A percentile compares a stretch with the other conserved stretches of the same genome.
Conservation (phyloP, 495 filamentous ascomycete species). For the Mytilinidion resinicola region DNA sequence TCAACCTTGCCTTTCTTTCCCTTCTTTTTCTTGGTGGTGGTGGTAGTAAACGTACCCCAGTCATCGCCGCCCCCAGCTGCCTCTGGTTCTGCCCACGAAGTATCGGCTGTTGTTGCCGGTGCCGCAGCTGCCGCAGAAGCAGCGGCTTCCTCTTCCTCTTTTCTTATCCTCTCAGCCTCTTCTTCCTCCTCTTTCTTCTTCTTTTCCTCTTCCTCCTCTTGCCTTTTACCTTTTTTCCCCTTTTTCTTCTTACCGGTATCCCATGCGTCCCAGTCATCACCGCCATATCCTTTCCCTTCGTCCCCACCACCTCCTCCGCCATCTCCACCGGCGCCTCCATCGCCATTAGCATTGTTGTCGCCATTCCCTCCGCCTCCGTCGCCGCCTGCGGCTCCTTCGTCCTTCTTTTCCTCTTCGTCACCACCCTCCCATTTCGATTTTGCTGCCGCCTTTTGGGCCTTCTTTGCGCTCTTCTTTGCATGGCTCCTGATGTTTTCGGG, state of each 20-base stretch:
- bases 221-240: constrained; percentile 24
- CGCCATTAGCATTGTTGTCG: constrained; percentile 28
- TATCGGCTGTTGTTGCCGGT: constrained; percentile 11
- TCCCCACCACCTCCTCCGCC: constrained; percentile 37
- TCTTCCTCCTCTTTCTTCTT: constrained; percentile 31
- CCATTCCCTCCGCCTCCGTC: constrained; percentile 25
- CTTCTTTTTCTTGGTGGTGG: constrained; percentile 33
- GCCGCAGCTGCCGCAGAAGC: constrained; percentile 27
- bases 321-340: constrained; percentile 27
- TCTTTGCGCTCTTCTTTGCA: constrained; percentile 33
- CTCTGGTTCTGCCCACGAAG: constrained; percentile 20
- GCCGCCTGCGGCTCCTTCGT: constrained; percentile 37
- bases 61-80: constrained; percentile 32
- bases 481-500: constrained; percentile 20
- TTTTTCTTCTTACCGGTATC: constrained; percentile 29
- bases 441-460: constrained; percentile 14
- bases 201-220: constrained; percentile 32
- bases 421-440: constrained; percentile 14
- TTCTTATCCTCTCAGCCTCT: constrained; percentile 27
- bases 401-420: constrained; percentile 43
- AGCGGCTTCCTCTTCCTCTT: constrained; percentile 36
- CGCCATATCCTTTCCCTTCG: constrained; percentile 31
- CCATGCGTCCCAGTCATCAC: constrained; percentile 32
- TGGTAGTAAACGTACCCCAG: constrained; percentile 35
- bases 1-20: constrained; percentile 31